A percentile compares a stretch with the other conserved stretches of the same genome.
Conservation (phyloP, 352 stramenopile species). For the Aphanomyces stellatus region DNA sequence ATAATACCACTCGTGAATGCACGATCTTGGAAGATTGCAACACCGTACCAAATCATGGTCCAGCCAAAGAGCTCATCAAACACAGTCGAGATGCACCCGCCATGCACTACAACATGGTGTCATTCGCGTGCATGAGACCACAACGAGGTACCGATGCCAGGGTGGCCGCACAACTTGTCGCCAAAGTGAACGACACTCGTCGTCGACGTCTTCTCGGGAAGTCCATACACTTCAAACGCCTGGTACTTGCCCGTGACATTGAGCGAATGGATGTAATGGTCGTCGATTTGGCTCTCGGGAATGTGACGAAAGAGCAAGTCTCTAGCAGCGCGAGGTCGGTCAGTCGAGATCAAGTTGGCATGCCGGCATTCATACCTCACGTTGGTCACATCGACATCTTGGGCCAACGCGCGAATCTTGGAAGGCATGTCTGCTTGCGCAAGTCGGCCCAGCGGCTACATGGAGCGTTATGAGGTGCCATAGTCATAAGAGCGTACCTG, state of each 20-base stretch:
- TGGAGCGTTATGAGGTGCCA: background rate
- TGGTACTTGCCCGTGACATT: slow-evolving; percentile 19
- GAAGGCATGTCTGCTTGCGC: background rate
- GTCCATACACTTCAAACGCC: slow-evolving; percentile 11
- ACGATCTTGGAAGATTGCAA: no score
- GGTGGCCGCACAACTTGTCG: slow-evolving; percentile 12
- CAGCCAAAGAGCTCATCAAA: slow-evolving; percentile 20
- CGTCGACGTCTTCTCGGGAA: slow-evolving; percentile 5
- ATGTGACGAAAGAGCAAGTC: background rate
- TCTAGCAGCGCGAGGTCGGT: background rate
- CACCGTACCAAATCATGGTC: slow-evolving; percentile 1
- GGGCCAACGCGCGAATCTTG: background rate
- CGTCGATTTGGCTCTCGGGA: background rate
- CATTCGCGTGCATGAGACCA: background rate
- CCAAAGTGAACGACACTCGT: slow-evolving; percentile 19
- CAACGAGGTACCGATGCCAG: slow-evolving; percentile 5
- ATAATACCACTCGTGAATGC: no score
- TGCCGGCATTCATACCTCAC: background rate
- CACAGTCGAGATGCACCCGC: slow-evolving; percentile 18
- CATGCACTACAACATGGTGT: slow-evolving; percentile 2
- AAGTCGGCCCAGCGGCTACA: background rate
- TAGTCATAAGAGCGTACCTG: background rate
- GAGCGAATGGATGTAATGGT: slow-evolving; percentile 19
- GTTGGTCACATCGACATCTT: slow-evolving; percentile 1
- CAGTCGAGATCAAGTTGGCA: background rate